Conservation (phyloP, 257 asterid genomes). For the Gentiana macrophylla region DNA sequence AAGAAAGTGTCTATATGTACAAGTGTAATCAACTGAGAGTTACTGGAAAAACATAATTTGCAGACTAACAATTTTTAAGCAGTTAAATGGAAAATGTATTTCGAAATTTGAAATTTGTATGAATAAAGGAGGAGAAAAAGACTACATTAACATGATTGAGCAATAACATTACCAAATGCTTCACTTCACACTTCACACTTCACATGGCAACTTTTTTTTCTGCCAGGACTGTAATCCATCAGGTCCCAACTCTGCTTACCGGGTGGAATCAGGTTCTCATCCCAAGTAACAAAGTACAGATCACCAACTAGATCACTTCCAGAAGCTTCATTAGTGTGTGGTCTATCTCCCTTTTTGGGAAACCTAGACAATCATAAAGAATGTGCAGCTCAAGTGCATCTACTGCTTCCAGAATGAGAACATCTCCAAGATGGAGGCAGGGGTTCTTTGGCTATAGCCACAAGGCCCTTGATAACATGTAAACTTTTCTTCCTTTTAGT, state of each 20-base stretch:
- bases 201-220: conserved; percentile 32
- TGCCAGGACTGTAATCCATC: conserved; percentile 68
- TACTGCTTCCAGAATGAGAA: conserved; percentile 76
- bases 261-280: conserved; percentile 80
- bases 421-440: conserved; percentile 94
- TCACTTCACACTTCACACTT: conserved; percentile 10
- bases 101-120: too few species aligned
- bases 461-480: conserved; percentile 58
- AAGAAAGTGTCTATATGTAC: background rate
- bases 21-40: background rate
- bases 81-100: too few species aligned
- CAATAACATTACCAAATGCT: conserved; percentile 33
- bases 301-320: conserved; percentile 98
- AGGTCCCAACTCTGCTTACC: conserved; percentile 69
- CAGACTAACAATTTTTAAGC: too few species aligned
- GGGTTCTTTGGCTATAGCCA: conserved; percentile 83
- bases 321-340: conserved; percentile 89
- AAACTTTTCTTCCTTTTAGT: conserved; percentile 33
- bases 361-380: conserved; percentile 71
- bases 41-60: background rate
- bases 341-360: conserved; percentile 90
- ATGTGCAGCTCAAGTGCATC: conserved; percentile 52
- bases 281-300: conserved; percentile 89
- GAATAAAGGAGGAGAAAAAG: background rate
- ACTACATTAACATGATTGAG: background rate